Conservation (phyloP, 495 filamentous ascomycete genomes). For the Tuber umbilicatum region DNA sequence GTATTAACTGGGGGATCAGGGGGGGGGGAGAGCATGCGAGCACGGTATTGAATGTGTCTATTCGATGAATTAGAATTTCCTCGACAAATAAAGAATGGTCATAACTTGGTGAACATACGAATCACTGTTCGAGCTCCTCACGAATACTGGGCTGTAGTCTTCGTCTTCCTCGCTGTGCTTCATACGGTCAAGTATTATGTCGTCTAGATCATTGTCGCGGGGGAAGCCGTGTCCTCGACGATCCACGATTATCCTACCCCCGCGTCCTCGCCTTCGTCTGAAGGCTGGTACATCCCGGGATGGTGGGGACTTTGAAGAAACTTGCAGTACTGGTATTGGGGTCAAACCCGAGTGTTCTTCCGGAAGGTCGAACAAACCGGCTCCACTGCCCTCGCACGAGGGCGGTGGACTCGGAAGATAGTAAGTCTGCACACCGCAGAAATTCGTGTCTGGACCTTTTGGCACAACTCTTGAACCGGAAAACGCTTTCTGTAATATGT, state of each 20-base stretch:
- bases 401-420: constrained; percentile 83
- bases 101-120: constrained; percentile 17
- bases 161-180: constrained; percentile 71
- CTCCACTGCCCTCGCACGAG: constrained; percentile 52
- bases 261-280: constrained; percentile 64
- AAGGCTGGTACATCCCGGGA: constrained; percentile 52
- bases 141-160: constrained; percentile 60
- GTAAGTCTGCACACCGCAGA: constrained; percentile 71
- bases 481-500: constrained; percentile 26
- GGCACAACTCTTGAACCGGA: constrained; percentile 26
- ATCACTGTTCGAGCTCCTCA: constrained; percentile 53
- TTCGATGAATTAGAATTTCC: constrained; percentile 6
- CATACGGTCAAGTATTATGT: constrained; percentile 61
- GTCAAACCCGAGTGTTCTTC: constrained; percentile 40
- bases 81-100: not conserved
- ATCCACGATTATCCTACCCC: constrained; percentile 75
- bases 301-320: constrained; percentile 39
- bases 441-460: constrained; percentile 53
- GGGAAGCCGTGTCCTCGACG: constrained; percentile 55
- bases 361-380: constrained; percentile 12
- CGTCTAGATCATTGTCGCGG: constrained; percentile 51
- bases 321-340: constrained; percentile 34
- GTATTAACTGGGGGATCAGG: no score
- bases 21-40: constrained; percentile 39
- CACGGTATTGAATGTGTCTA: constrained; percentile 40